Conservation (phyloP, 768 basidiomycete species). For the Lactarius pseudohatsudake region DNA sequence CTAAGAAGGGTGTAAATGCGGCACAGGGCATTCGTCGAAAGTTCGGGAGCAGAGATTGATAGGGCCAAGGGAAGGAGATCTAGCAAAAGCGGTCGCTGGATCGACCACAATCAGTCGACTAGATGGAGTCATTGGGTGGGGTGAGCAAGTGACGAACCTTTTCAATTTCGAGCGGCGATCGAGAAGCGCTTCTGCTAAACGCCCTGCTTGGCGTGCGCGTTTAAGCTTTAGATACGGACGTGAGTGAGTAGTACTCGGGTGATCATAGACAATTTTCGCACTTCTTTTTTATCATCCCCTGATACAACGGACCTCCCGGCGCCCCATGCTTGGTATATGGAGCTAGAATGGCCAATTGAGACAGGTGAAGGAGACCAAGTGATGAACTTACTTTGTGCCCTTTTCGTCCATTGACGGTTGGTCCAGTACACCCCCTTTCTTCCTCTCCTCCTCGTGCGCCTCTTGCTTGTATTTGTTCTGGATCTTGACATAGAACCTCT, state of each 20-base stretch:
- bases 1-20: neutral
- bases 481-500: constrained; percentile 87
- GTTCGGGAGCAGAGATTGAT: neutral
- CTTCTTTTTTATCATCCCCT: constrained; percentile 69
- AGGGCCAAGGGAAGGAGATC: constrained; percentile 12
- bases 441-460: constrained; percentile 56
- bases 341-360: constrained; percentile 43
- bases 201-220: constrained; percentile 73
- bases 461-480: constrained; percentile 89
- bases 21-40: neutral
- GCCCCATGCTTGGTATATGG: constrained; percentile 80
- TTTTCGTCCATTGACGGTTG: constrained; percentile 61
- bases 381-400: constrained; percentile 61
- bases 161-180: constrained; percentile 83
- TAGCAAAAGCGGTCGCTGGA: constrained; percentile 49
- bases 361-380: neutral
- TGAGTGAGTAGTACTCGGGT: constrained; percentile 15
- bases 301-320: constrained; percentile 74
- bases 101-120: constrained; percentile 21
- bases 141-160: constrained; percentile 47
- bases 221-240: constrained; percentile 54
- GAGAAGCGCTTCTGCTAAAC: constrained; percentile 75
- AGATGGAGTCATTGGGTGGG: constrained; percentile 12
- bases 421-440: constrained; percentile 43
- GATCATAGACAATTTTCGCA: constrained; percentile 35